A percentile compares a stretch with the other conserved stretches of the same genome.
Conservation (phyloP, 2,329 filamentous ascomycete species). For the Aspergillus cejpii region DNA sequence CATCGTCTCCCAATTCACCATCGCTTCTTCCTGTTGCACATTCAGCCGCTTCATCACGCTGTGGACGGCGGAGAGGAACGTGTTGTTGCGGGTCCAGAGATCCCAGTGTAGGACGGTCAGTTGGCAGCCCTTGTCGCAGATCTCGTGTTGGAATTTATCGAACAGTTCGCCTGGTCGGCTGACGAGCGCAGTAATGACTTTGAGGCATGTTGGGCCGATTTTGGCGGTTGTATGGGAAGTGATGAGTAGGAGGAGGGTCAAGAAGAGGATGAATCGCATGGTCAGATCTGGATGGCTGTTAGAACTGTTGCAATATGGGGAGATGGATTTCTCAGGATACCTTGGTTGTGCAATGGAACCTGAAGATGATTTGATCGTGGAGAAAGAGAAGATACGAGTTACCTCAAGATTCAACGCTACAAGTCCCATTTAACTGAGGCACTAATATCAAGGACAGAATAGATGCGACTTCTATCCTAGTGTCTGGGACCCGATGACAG, state of each 20-base stretch:
- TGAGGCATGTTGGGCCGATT: conserved; percentile 64
- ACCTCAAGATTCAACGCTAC: no score
- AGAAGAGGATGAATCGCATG: conserved; percentile 19
- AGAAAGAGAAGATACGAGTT: no score
- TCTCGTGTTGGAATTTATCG: conserved; percentile 30
- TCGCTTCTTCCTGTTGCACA: conserved; percentile 26
- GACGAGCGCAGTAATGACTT: conserved; percentile 65
- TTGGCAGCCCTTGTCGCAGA: conserved; percentile 30
- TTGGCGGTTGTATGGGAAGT: conserved; percentile 17
- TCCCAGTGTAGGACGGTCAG: conserved; percentile 33
- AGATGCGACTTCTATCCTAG: no score
- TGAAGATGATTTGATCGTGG: no score
- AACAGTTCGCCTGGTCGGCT: conserved; percentile 28
- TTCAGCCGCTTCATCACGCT: conserved; percentile 27
- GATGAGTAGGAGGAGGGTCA: conserved; percentile 16
- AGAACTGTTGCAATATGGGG: no score
- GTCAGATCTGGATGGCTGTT: no score
- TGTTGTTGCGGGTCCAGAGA: conserved; percentile 34
- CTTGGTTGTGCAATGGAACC: no score
- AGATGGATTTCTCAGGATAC: no score
- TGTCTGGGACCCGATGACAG: no score
- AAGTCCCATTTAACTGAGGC: no score
- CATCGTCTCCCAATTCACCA: conserved; percentile 32
- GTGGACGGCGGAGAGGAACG: conserved; percentile 33
- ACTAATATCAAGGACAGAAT: no score